Evolutionary conservation across 2,329 filamentous ascomycete genomes (phyloP).

Genomic region (Apiospora pterosperma): DNA sequence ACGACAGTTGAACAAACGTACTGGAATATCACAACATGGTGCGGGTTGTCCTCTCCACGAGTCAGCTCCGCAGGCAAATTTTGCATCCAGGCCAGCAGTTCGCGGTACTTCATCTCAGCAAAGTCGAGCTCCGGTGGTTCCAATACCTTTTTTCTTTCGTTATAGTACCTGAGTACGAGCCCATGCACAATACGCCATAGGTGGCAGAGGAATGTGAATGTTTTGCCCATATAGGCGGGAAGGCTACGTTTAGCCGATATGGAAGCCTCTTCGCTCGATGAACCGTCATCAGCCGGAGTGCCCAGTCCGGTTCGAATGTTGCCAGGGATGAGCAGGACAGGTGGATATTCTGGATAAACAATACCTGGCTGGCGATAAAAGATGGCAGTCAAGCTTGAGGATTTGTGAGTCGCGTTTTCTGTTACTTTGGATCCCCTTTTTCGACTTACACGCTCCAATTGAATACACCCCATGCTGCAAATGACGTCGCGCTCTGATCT

Average conservation of each 20-base stretch:
- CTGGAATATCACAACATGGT: constrained; percentile 35
- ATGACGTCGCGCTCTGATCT: constrained; percentile 10
- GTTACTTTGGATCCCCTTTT: neutral
- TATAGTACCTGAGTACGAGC: constrained; percentile 24
- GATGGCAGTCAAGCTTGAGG: constrained; percentile 23
- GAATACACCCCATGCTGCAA: constrained; percentile 32
- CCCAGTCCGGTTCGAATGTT: neutral
- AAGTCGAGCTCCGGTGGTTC: constrained; percentile 17
- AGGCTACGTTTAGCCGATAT: neutral
- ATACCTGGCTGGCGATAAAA: constrained; percentile 32
- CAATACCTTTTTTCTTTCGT: constrained; percentile 7
- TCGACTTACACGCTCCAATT: constrained; percentile 35
- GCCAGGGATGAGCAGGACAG: constrained; percentile 20
- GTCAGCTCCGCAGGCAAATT: constrained; percentile 23
- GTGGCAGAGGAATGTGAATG: constrained; percentile 28
- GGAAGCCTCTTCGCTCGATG: constrained; percentile 9
- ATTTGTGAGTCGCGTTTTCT: neutral
- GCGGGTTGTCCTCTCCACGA: constrained; percentile 22
- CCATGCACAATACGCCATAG: constrained; percentile 36
- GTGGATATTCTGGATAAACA: constrained; percentile 17
- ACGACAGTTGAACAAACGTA: constrained; percentile 18
- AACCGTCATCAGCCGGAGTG: neutral
- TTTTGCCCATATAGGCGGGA: constrained; percentile 17
- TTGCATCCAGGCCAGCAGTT: constrained; percentile 35
- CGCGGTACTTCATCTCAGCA: constrained; percentile 34